Evolutionary conservation across 352 stramenopile species (phyloP).

Genomic region (Blastocystis sp.): DNA sequence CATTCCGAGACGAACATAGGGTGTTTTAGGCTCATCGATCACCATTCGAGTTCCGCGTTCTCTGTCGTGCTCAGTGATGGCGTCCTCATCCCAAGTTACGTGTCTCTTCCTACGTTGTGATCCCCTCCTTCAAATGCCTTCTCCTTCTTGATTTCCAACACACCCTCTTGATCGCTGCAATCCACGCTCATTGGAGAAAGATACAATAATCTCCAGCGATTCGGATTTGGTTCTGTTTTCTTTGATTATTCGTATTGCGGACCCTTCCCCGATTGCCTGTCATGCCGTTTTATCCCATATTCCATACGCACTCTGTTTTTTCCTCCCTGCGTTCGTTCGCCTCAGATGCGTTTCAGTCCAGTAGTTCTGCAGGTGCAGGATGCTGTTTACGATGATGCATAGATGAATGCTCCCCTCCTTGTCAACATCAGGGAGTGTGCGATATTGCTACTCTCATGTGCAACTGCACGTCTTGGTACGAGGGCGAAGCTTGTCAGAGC

Average conservation of each 20-base stretch:
- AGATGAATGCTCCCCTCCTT: slow-evolving; percentile 9
- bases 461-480: slow-evolving; percentile 43
- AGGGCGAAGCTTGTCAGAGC: slow-evolving; percentile 14
- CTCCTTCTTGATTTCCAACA: background rate
- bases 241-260: too few relatives aligned
- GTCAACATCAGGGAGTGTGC: slow-evolving; percentile 24
- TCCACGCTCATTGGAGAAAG: background rate
- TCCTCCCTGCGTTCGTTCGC: background rate
- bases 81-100: slow-evolving; percentile 86
- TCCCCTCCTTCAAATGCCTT: background rate
- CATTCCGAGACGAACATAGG: slow-evolving; percentile 76
- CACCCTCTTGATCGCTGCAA: background rate
- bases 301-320: background rate
- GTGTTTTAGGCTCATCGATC: slow-evolving; percentile 88
- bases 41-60: slow-evolving; percentile 86
- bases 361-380: background rate
- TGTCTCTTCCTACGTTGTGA: slow-evolving; percentile 70
- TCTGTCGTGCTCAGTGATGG: slow-evolving; percentile 84
- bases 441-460: background rate
- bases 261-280: background rate
- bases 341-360: background rate
- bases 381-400: background rate
- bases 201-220: too few relatives aligned
- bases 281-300: background rate
- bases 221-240: too few relatives aligned